Base-by-base conservation (phyloP, 75 land plant species). In the Cryptomeria japonica region DNA sequence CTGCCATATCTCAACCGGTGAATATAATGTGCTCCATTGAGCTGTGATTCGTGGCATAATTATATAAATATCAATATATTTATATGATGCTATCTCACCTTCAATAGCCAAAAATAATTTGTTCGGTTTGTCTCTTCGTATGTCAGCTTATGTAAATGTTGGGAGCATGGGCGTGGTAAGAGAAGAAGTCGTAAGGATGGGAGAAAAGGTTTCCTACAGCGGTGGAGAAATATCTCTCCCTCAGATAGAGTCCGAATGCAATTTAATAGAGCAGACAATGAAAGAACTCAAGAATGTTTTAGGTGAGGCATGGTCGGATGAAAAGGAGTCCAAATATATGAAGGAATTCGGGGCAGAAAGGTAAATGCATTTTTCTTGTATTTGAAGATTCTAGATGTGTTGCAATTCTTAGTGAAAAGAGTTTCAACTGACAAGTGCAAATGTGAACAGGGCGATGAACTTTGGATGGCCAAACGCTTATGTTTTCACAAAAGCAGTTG, bases 401-500 rank as follows among this genome's bases (percentile, higher is more conserved):
- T 75, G 32, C 37, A 32, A 34, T 75, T 0, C 3, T 49, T 11
- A 49, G 51, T 12, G 55, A 14, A 32, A 12, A 36, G 78, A 13
- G 10, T 80, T 15, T 3, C 7, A 80, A 31, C 5, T 31, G 36
- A 31, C 18, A 0, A 25, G 22, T 13, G 94, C 93, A 92, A 88
- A 94, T 94, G 78, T 93, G 16, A 13, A 13, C 55, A 51, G 55
- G 55, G 55, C 55, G 16, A 51, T 51, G 55, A 51, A 51, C 55
- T 51, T 51, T 51, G 55, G 55, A 2, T 51, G 55, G 55, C 55
- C 55, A 51, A 51, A 51, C 14, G 55, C 95, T 6, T 95, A 95
- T 39, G 95, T 93, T 3, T 94, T 95, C 90, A 94, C 97, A 76
- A 95, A 95, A 88, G 94, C 97, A 61, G 90, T 95, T 92, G 95